phyloP scores from a whole-genome alignment of 78 protist species.

The Dictyostelium capitatum region DNA sequence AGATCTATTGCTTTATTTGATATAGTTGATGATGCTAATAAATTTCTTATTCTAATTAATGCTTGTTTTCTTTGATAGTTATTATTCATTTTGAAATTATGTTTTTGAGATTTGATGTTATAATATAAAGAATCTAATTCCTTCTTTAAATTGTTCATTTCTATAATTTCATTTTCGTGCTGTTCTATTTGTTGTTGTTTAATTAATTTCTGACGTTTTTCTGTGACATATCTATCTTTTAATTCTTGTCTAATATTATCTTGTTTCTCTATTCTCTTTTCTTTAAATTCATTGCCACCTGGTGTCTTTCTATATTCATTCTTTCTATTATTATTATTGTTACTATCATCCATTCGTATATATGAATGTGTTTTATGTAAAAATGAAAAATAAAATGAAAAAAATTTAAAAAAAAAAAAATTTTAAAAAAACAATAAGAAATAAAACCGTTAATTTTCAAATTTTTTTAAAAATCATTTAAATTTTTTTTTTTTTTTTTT shows the following conservation, averaged over 20 bases:
- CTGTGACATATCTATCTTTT: not conserved
- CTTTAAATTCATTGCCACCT: not conserved
- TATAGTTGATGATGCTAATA: not conserved
- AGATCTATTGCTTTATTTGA: conserved; percentile 1
- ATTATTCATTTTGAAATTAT: not conserved
- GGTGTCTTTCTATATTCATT: not conserved
- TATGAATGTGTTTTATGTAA: no score
- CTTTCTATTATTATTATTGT: not conserved
- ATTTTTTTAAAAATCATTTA: no score
- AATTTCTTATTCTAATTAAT: not conserved
- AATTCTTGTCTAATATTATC: not conserved
- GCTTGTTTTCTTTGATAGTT: not conserved
- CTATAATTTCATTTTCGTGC: not conserved
- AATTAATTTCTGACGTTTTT: not conserved
- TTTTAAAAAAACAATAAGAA: no score
- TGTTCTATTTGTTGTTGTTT: not conserved
- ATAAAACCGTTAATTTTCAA: no score
- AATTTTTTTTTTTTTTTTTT: no score
- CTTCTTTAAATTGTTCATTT: not conserved
- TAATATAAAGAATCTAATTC: not conserved
- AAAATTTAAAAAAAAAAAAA: no score
- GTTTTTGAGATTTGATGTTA: not conserved
- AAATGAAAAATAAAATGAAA: no score
- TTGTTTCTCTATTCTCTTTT: not conserved
- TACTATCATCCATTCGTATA: no score